These are phyloP conservation scores for Fragaria nilgerrensis DNA, from an alignment of 306 rosid genomes.

Conservation along the genomic window DNA sequence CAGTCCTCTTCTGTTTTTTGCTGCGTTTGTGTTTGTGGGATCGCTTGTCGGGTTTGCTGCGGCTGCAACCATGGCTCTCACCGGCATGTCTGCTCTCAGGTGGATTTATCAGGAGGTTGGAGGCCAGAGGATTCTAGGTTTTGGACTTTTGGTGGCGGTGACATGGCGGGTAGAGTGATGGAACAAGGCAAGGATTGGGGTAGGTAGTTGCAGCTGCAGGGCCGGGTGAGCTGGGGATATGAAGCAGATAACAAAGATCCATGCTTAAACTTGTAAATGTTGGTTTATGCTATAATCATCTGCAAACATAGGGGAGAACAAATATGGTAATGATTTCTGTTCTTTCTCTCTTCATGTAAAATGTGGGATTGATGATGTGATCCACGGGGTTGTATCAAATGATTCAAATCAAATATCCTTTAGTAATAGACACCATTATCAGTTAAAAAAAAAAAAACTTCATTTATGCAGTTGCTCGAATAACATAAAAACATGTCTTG, in stretches of 20 bases:
- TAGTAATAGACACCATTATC: not conserved
- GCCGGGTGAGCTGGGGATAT: too few species aligned
- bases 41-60: slow-evolving; percentile 9
- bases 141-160: not conserved
- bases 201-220: not conserved
- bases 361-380: not conserved
- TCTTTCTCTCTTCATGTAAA: not conserved
- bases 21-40: slow-evolving; percentile 6
- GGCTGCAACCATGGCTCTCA: slow-evolving; percentile 18
- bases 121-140: not conserved
- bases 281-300: too few species aligned
- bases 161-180: not conserved
- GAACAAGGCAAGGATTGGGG: not conserved
- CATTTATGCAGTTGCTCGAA: too few species aligned
- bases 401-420: not conserved
- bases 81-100: not conserved
- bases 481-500: too few species aligned
- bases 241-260: too few species aligned
- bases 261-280: too few species aligned
- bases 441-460: too few species aligned
- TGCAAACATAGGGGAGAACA: too few species aligned
- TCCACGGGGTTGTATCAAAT: too few species aligned
- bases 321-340: not conserved
- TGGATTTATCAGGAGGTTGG: slow-evolving; percentile 16
- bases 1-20: slow-evolving; percentile 22